Conservation (phyloP, 768 basidiomycete genomes). For the Boletus rufocinnamomeus region DNA sequence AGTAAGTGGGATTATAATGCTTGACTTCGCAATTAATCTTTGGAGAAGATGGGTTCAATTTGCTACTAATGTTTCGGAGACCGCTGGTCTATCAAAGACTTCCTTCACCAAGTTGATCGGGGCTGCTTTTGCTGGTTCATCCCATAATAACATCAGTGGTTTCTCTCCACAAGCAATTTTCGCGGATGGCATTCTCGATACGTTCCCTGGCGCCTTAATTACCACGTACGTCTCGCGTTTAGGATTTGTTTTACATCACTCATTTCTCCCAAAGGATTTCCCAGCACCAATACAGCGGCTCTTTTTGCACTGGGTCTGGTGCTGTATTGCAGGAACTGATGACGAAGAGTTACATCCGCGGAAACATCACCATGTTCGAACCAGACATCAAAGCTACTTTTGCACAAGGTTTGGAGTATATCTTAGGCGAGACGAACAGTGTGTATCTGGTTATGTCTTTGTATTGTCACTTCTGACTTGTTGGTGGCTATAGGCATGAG, state of each 20-base stretch:
- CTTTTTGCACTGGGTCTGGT: conserved; percentile 57
- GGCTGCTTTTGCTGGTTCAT: conserved; percentile 51
- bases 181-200: conserved; percentile 49
- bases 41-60: conserved; percentile 53
- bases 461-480: conserved; percentile 2
- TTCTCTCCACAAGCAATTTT: conserved; percentile 68
- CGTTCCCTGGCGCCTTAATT: conserved; percentile 50
- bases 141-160: conserved; percentile 41
- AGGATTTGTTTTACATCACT: not conserved
- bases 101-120: conserved; percentile 50
- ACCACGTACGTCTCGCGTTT: conserved; percentile 44
- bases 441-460: conserved; percentile 36
- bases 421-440: conserved; percentile 66
- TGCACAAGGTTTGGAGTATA: conserved; percentile 50
- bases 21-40: not conserved
- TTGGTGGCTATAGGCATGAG: conserved; percentile 28
- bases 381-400: conserved; percentile 56
- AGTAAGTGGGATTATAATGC: conserved; percentile 40
- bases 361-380: conserved; percentile 53
- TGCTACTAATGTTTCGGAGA: conserved; percentile 48
- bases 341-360: conserved; percentile 57
- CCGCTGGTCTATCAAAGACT: conserved; percentile 38
- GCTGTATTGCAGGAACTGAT: conserved; percentile 63
- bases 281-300: conserved; percentile 53
- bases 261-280: conserved; percentile 35